Percentiles rank a stretch among this genome's conserved stretches.
phyloP scores from a whole-genome alignment of 331 rosid species.

The Acacia pycnantha region DNA sequence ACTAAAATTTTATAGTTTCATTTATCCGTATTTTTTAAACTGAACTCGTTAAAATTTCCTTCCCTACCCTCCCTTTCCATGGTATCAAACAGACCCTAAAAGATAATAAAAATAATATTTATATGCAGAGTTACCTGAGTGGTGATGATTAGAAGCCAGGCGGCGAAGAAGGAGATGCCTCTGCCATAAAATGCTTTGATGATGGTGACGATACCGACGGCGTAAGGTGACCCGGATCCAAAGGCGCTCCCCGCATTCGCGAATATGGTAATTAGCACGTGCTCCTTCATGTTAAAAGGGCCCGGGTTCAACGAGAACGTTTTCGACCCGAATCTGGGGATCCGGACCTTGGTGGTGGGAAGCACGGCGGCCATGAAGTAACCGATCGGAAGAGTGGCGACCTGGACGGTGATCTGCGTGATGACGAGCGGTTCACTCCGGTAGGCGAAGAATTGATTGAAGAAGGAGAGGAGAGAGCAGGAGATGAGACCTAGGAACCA shows the following conservation, averaged over 20 bases:
- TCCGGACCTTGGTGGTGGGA: constrained; percentile 38
- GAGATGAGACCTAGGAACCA: constrained; percentile 72
- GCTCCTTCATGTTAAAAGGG: constrained; percentile 77
- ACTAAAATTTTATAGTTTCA: too few species aligned
- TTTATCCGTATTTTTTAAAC: too few species aligned
- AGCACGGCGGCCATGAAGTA: constrained; percentile 62
- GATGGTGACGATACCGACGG: constrained; percentile 52
- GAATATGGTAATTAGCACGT: constrained; percentile 67
- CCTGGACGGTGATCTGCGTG: constrained; percentile 64
- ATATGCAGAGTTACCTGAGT: constrained; percentile 46
- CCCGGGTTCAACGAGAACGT: constrained; percentile 57
- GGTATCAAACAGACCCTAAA: neutral
- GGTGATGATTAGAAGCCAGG: constrained; percentile 69
- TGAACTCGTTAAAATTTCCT: too few species aligned
- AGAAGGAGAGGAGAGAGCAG: constrained; percentile 56
- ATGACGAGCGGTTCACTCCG: constrained; percentile 67
- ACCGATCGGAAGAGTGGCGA: constrained; percentile 58
- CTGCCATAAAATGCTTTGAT: constrained; percentile 61
- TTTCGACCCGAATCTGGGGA: constrained; percentile 46
- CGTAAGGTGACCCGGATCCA: constrained; percentile 63
- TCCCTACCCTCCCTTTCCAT: too few species aligned
- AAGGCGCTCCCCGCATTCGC: constrained; percentile 77
- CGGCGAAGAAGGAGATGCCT: constrained; percentile 48
- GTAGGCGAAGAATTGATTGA: constrained; percentile 74
- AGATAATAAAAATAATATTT: neutral